Base-by-base conservation (phyloP, 768 basidiomycete genomes). In the Boletus rubescentipes region DNA sequence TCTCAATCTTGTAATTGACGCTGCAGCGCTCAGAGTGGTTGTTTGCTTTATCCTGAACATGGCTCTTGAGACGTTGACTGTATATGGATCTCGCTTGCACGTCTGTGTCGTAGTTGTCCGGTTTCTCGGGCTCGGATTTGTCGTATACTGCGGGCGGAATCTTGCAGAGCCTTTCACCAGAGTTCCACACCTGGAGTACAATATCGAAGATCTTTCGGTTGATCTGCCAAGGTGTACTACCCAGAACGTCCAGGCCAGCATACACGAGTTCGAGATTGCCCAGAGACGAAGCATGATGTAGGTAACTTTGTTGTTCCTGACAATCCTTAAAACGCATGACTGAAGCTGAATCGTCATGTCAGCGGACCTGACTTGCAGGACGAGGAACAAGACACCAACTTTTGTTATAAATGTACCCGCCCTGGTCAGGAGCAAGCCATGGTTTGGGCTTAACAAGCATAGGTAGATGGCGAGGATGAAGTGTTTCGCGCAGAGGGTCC, bases 1-100 rank as follows among this genome's bases (percentile, higher is more conserved):
- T 96, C 73, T 98, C 96, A 53, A 99, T 85, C 69, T 94, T 96
- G 72, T 98, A 98, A 68, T 98, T 98, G 43, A 94, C 85, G 65
- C 79, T 90, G 69, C 96, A 98, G 39, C 96, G 79, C 40, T 94
- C 91, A 4, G 91, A 91, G 69, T 97, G 95, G 60, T 91, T 92
- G 64, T 84, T 87, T 18, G 87, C 85, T 71, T 85, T 90, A 20
- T 64, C 69, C 54, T 86, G 79, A 9, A 75, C 66, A 65, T 81
- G 82, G 29, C 66, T 60, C 66, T 81, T 86, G 59, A 86, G 74
- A 21, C 83, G 75, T 51, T 75, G 73, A 15, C 85, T 62, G 63
- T 84, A 87, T 15, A 82, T 61, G 61, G 80, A 68, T 74, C 82
- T 70, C 50, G 79, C 75, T 67, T 80, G 72, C 68, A 79, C 75